Evolutionary conservation across 352 stramenopile genomes (phyloP), one percentile per base, ranked within the genome.

Genomic region (Phytophthora sp.): DNA sequence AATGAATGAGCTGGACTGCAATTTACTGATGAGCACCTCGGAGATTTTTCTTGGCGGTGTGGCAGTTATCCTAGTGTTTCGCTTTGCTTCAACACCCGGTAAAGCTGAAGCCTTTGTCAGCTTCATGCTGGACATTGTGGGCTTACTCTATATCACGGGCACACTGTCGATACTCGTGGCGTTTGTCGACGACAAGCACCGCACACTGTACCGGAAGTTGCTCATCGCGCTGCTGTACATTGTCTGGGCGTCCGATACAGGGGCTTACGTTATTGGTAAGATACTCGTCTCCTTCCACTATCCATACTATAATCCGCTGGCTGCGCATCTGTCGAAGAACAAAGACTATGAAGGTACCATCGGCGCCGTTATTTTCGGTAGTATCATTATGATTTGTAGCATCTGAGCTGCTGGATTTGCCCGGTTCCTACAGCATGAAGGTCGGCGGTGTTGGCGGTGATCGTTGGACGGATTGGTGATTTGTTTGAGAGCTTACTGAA

Each of bases 401-500:
- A 0, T 87, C 71, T 4, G 16, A 73, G 4, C 8, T 86, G n/a
- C 91, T 95, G 69, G 69, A 81, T n/a, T 45, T 97, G 0, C 82
- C 83, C 2, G 94, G 94, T 1, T 75, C 82, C 0, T 50, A 88
- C 6, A 83, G 94, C 61, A 90, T 87, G 23, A 86, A 89, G 55
- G 67, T 96, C 0, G 71, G 88, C 82, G 0, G 54, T 98, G 4
- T 57, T 98, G 7, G 95, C 90, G 13, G 84, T 98, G 16, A 76
- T 98, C 39, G 73, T 98, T n/a, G 95, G 94, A 9, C 83, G 98
- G 13, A 83, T 98, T 29, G 96, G 96, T 8, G 95, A 98, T 69
- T 73, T 99, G 31, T 98, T 97, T n/a, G 94, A 97, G 51, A 97
- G 86, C 31, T 93, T 99, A 73, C 67, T 99, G 26, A 98, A 99